Conservation (phyloP, 164 flowering plant genomes). For the Echeveria elegans region DNA sequence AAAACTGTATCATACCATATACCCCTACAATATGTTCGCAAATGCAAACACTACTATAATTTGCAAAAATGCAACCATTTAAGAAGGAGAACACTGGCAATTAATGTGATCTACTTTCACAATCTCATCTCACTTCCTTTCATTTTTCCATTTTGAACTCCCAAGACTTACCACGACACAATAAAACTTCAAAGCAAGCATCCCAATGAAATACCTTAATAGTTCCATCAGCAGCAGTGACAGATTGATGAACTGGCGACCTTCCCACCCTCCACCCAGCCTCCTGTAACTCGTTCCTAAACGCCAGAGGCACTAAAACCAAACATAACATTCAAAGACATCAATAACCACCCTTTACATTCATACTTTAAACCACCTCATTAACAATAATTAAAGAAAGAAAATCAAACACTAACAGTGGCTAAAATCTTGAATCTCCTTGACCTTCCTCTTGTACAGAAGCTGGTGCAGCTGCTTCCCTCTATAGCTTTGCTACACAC, state of each 20-base stretch:
- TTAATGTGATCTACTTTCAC: not conserved
- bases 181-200: no score
- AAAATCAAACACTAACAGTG: slow-evolving; percentile 39
- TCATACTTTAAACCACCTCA: not conserved
- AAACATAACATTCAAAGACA: not conserved
- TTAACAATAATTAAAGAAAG: not conserved
- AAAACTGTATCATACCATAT: no score
- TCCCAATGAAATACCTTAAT: slow-evolving; percentile 45
- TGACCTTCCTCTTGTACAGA: slow-evolving; percentile 70
- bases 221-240: slow-evolving; percentile 92
- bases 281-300: slow-evolving; percentile 67
- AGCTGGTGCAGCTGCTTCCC: slow-evolving; percentile 89
- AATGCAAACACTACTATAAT: no score
- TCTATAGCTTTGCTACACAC: slow-evolving; percentile 63
- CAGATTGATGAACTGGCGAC: slow-evolving; percentile 54
- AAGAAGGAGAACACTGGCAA: no score
- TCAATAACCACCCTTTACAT: not conserved
- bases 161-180: not conserved
- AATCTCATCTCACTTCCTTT: not conserved
- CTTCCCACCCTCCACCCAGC: slow-evolving; percentile 93
- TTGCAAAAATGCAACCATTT: no score
- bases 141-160: not conserved
- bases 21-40: no score
- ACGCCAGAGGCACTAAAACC: slow-evolving; percentile 71
- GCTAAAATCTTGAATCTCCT: slow-evolving; percentile 65